A percentile compares a stretch with the other conserved stretches of the same genome.
These are phyloP conservation scores for Corrigiola litoralis DNA, from an alignment of 179 eudicot genomes.

Conservation along the genomic window DNA sequence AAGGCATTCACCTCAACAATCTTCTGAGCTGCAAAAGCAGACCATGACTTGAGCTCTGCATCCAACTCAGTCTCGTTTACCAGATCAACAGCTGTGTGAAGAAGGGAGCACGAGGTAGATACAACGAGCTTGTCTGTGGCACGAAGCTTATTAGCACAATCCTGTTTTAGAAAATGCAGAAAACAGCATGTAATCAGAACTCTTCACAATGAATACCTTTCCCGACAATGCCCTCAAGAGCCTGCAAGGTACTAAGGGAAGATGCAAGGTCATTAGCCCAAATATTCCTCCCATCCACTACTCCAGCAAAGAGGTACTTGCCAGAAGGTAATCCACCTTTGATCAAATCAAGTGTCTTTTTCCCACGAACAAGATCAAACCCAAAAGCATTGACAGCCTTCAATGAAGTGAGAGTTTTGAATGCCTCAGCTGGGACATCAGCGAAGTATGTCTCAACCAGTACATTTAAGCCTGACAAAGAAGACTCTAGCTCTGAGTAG, in stretches of 20 bases:
- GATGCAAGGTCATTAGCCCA: conserved; percentile 60
- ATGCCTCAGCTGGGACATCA: conserved; percentile 49
- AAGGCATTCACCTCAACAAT: conserved; percentile 63
- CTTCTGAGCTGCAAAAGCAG: conserved; percentile 78
- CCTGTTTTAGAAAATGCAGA: neutral
- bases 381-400: conserved; percentile 56
- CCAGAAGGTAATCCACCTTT: conserved; percentile 58
- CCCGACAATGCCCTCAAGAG: conserved; percentile 51
- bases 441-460: conserved; percentile 54
- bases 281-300: conserved; percentile 61
- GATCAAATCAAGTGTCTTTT: conserved; percentile 60
- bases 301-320: conserved; percentile 67
- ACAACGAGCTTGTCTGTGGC: conserved; percentile 68
- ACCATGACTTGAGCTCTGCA: conserved; percentile 65
- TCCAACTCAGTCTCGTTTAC: conserved; percentile 63
- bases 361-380: conserved; percentile 65
- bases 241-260: conserved; percentile 38
- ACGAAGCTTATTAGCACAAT: conserved; percentile 13
- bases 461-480: conserved; percentile 47
- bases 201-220: conserved; percentile 41
- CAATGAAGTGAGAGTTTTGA: conserved; percentile 42
- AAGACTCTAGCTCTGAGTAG: conserved; percentile 45
- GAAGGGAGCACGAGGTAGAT: conserved; percentile 75
- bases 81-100: conserved; percentile 70
- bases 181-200: neutral